phyloP scores from a whole-genome alignment of 2,329 filamentous ascomycete species.

The Xylariales sp. region DNA sequence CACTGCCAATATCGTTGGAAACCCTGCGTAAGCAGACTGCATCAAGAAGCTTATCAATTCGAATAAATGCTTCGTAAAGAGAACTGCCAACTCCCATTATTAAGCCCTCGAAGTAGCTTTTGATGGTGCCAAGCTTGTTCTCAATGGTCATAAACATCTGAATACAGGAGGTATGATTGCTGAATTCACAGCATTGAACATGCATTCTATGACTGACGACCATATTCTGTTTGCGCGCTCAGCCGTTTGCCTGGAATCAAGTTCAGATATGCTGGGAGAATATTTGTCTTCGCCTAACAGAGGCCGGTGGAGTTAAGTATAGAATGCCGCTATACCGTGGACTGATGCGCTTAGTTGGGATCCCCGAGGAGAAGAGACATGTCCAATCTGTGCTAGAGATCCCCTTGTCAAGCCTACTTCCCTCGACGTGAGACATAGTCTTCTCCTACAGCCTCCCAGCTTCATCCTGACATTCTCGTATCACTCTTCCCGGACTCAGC shows the following conservation, averaged over 20 bases:
- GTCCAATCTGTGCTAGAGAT: conserved; percentile 44
- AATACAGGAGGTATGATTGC: conserved; percentile 64
- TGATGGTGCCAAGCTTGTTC: conserved; percentile 50
- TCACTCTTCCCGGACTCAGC: conserved; percentile 60
- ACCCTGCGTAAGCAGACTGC: conserved; percentile 53
- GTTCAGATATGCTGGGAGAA: conserved; percentile 61
- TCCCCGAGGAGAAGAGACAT: conserved; percentile 41
- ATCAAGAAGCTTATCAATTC: conserved; percentile 51
- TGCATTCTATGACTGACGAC: conserved; percentile 50
- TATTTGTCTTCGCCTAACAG: conserved; percentile 57
- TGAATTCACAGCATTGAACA: conserved; percentile 60
- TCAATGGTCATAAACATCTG: conserved; percentile 61
- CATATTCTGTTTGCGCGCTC: conserved; percentile 60
- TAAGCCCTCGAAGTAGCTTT: conserved; percentile 53
- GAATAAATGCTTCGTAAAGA: conserved; percentile 64
- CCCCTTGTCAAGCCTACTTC: conserved; percentile 51
- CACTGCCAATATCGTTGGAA: conserved; percentile 57
- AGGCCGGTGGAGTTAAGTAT: conserved; percentile 60
- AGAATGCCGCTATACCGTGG: conserved; percentile 54
- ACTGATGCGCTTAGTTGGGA: conserved; percentile 59
- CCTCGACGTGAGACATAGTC: conserved; percentile 45
- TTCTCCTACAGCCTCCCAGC: neutral
- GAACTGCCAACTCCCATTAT: conserved; percentile 62
- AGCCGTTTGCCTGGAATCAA: conserved; percentile 54
- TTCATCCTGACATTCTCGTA: conserved; percentile 14